Percentiles rank a stretch among this genome's conserved stretches.
Conservation (phyloP, 208 protist genomes). For the Trypanosoma brucei region DNA sequence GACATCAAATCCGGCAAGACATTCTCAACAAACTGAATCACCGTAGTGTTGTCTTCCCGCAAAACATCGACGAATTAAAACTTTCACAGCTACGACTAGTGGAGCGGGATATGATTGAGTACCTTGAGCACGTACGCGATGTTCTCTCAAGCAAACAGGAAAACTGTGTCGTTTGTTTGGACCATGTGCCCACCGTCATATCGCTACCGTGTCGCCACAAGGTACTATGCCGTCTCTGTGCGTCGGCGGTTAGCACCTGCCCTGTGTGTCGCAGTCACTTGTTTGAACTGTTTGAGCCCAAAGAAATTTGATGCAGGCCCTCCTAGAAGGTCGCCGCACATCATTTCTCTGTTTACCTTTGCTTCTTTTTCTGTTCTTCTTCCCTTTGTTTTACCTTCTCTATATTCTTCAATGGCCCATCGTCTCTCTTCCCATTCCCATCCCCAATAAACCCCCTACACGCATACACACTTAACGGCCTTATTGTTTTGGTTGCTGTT, state of each 20-base stretch:
- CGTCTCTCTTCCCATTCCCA: no score
- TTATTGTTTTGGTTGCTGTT: no score
- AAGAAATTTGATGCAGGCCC: slow-evolving; percentile 32
- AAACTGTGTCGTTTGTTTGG: slow-evolving; percentile 83
- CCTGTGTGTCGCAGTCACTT: slow-evolving; percentile 71
- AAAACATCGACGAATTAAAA: slow-evolving; percentile 47
- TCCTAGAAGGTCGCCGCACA: background rate
- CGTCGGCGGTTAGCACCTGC: slow-evolving; percentile 43
- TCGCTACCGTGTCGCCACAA: slow-evolving; percentile 83
- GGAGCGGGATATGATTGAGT: slow-evolving; percentile 83
- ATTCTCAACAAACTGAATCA: slow-evolving; percentile 61
- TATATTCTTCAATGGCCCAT: background rate
- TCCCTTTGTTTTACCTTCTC: background rate
- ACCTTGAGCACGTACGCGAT: slow-evolving; percentile 74
- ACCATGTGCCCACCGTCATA: slow-evolving; percentile 75
- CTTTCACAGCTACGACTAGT: slow-evolving; percentile 58
- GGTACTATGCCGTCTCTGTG: slow-evolving; percentile 72
- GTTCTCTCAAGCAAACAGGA: slow-evolving; percentile 64
- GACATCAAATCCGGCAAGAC: slow-evolving; percentile 56
- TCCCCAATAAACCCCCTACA: no score
- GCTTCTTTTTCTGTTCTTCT: slow-evolving; percentile 14
- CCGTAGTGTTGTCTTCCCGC: slow-evolving; percentile 55
- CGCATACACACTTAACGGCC: no score
- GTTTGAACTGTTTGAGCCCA: slow-evolving; percentile 79
- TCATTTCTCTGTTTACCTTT: background rate